Conservation (phyloP, 805 yeast species). For the Suhomyces kilbournensis region DNA sequence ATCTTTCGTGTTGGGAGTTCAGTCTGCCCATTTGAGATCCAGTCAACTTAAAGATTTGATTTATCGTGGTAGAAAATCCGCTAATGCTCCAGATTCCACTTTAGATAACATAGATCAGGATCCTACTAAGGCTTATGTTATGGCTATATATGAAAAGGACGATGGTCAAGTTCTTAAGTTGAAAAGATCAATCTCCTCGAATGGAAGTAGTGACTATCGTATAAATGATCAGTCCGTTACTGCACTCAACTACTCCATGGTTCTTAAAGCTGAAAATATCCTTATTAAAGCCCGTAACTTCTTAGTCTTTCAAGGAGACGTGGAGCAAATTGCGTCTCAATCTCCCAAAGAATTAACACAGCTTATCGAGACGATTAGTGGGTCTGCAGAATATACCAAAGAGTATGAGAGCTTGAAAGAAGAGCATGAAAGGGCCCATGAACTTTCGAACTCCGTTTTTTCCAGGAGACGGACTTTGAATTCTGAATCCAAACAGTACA, state of each 20-base stretch:
- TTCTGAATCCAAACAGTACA: slow-evolving; percentile 74
- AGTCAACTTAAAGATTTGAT: slow-evolving; percentile 69
- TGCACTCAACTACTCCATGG: slow-evolving; percentile 60
- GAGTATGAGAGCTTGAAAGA: slow-evolving; percentile 67
- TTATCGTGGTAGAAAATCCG: slow-evolving; percentile 59
- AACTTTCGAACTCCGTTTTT: slow-evolving; percentile 59
- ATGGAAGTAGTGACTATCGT: slow-evolving; percentile 66
- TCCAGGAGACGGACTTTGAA: slow-evolving; percentile 67
- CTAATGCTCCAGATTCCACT: slow-evolving; percentile 11
- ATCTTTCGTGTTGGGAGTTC: slow-evolving; percentile 87
- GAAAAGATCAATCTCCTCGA: slow-evolving; percentile 56
- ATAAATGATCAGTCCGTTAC: slow-evolving; percentile 61
- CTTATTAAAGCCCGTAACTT: slow-evolving; percentile 87
- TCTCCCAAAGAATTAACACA: slow-evolving; percentile 71
- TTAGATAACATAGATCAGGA: slow-evolving; percentile 24
- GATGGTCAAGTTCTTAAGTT: slow-evolving; percentile 58
- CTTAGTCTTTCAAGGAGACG: slow-evolving; percentile 95
- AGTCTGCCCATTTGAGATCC: slow-evolving; percentile 74
- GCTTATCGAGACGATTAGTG: slow-evolving; percentile 79
- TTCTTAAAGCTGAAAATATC: slow-evolving; percentile 75
- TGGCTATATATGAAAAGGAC: slow-evolving; percentile 67
- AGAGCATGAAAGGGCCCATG: slow-evolving; percentile 63
- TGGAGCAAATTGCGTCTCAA: slow-evolving; percentile 88
- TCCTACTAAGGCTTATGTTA: slow-evolving; percentile 65
- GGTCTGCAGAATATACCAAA: slow-evolving; percentile 62